Conservation (phyloP, 345 rosid species). For the Melaleuca quinquenervia region DNA sequence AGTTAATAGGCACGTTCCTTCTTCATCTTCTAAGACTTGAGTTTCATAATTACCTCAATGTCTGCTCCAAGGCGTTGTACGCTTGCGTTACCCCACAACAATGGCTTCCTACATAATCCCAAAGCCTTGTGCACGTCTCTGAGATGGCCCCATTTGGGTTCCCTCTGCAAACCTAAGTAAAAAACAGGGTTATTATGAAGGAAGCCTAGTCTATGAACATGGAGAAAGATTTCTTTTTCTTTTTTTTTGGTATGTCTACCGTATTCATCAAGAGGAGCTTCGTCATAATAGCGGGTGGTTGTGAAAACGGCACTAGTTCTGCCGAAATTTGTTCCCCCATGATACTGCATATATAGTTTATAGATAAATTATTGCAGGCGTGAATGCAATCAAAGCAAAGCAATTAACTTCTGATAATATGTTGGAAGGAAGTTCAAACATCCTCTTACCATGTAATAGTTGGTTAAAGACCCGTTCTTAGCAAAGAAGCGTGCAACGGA, state of each 20-base stretch:
- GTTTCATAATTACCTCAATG: conserved; percentile 30
- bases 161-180: conserved; percentile 43
- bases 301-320: conserved; percentile 72
- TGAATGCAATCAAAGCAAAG: neutral
- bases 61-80: conserved; percentile 16
- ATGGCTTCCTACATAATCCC: conserved; percentile 54
- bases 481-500: conserved; percentile 77
- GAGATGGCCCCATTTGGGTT: conserved; percentile 82
- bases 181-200: neutral
- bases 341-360: conserved; percentile 35
- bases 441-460: conserved; percentile 79
- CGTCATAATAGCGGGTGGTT: conserved; percentile 87
- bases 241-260: neutral
- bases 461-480: conserved; percentile 68
- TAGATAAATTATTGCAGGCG: neutral
- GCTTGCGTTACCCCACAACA: conserved; percentile 45
- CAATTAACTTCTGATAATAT: neutral
- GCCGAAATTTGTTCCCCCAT: conserved; percentile 91
- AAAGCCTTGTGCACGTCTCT: conserved; percentile 72
- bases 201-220: neutral
- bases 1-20: neutral
- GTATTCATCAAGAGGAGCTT: conserved; percentile 92
- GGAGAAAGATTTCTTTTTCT: neutral
- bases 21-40: neutral
- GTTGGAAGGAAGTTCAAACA: neutral